Conservation (phyloP, 2,329 filamentous ascomycete species). For the Ophiosphaerella narmari region DNA sequence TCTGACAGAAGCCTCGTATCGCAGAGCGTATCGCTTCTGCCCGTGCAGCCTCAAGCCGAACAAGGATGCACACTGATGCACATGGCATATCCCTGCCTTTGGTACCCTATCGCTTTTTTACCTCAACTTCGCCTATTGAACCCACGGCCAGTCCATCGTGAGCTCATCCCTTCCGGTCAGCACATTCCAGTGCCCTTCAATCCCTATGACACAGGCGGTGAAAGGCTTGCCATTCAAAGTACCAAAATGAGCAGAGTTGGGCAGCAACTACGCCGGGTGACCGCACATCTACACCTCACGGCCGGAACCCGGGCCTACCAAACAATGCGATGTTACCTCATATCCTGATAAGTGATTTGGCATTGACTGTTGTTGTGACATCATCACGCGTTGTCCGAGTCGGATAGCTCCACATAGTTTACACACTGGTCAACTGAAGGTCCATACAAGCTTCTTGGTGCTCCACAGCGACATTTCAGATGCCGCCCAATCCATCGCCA, state of each 20-base stretch:
- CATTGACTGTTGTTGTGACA: not conserved
- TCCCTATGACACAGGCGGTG: not conserved
- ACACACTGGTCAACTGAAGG: not conserved
- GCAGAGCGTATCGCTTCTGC: slow-evolving; percentile 12
- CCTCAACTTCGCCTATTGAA: not conserved
- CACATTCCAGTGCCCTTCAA: not conserved
- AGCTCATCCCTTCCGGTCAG: slow-evolving; percentile 1
- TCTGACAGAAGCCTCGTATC: slow-evolving; percentile 4
- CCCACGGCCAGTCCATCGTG: not conserved
- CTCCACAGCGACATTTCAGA: not conserved
- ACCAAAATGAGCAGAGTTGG: not conserved
- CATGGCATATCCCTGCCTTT: slow-evolving; percentile 3
- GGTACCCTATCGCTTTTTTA: slow-evolving; percentile 2
- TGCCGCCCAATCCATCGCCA: slow-evolving; percentile 1
- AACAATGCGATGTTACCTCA: not conserved
- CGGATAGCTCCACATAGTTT: not conserved
- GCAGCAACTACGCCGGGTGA: not conserved
- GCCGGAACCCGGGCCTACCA: slow-evolving; percentile 1
- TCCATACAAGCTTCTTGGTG: slow-evolving; percentile 5
- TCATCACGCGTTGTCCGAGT: not conserved
- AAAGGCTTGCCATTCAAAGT: not conserved
- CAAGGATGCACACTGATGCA: not conserved
- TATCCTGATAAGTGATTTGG: not conserved
- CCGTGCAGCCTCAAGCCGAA: slow-evolving; percentile 12
- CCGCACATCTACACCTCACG: not conserved